phyloP scores from a whole-genome alignment of 139 green algal genomes.

The Volvox africanus region DNA sequence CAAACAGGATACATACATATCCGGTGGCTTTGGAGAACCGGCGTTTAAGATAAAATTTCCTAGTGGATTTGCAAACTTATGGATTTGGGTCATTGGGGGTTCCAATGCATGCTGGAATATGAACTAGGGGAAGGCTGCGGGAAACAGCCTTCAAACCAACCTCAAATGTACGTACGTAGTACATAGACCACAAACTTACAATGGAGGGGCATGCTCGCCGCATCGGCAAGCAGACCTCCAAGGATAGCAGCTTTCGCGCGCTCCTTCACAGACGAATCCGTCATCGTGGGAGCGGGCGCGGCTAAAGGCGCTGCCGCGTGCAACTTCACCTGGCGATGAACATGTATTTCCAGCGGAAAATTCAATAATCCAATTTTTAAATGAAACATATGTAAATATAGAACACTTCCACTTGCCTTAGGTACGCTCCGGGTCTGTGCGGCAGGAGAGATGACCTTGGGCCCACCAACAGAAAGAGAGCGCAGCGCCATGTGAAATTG shows the following conservation, averaged over 20 bases:
- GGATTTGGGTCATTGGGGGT: too few relatives aligned
- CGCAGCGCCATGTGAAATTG: not conserved
- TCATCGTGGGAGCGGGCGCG: not conserved
- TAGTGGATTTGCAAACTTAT: too few relatives aligned
- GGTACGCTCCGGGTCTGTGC: not conserved
- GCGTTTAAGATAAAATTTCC: too few relatives aligned
- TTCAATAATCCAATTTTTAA: not conserved
- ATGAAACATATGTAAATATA: not conserved
- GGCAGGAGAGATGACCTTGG: not conserved
- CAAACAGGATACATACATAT: too few relatives aligned
- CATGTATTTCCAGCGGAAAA: too few relatives aligned
- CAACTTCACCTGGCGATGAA: not conserved
- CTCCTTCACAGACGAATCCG: not conserved
- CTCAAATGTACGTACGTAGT: too few relatives aligned
- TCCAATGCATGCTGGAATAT: too few relatives aligned
- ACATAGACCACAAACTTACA: conserved; percentile 18
- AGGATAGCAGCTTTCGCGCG: conserved; percentile 49
- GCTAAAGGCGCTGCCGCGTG: not conserved
- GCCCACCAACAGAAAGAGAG: not conserved
- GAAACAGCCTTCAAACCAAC: too few relatives aligned
- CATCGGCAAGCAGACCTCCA: conserved; percentile 50
- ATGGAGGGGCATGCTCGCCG: conserved; percentile 54
- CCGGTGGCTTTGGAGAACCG: too few relatives aligned
- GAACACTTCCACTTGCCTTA: not conserved
- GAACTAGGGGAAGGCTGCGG: too few relatives aligned